Evolutionary conservation across 2,329 filamentous ascomycete species (phyloP), one percentile per base, ranked within the genome.

Genomic region (Fusarium torulosum): DNA sequence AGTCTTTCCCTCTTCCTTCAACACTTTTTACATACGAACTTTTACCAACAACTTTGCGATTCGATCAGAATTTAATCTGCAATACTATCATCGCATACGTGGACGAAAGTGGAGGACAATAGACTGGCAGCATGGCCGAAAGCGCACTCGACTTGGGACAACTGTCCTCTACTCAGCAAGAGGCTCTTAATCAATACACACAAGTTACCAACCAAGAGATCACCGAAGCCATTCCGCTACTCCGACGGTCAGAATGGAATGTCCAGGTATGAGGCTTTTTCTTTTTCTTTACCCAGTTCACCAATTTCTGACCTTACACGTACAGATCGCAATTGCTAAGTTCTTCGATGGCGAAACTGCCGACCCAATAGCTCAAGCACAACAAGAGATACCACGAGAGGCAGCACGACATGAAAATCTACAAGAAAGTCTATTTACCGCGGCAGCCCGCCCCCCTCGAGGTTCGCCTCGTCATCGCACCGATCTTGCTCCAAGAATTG

Each of bases 301-400:
- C 40, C 9, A 44, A 31, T 21, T 40, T 45, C 64, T 47, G 25
- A 70, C 40, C 27, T 50, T 46, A 51, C 10, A 58, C 42, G 20
- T 57, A 6, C 76, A 97, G 90, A 97, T 98, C 73, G 95, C 96
- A 59, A 95, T 99, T 67, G 89, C 96, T 69, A 96, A 96, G 76
- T 98, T 98, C 86, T 99, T 97, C 77, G 96, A 99, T 75, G 96
- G 96, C 71, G 96, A 98, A 80, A 91, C 91, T 5, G 87, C 93
- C 47, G 93, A 97, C 76, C 91, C 88, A 14, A 82, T 95, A 19
- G 91, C 91, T 59, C 93, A 96, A 80, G 92, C 90, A 47, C 84
- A 86, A 9, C 84, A 90, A 62, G 79, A 84, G n/a, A 83, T 88
- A 38, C 89, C 90, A 19, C 87, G 88, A 45, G 83, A 87, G 66